Conservation (phyloP, 2,329 filamentous ascomycete genomes). For the Aspergillus puulaauensis region DNA sequence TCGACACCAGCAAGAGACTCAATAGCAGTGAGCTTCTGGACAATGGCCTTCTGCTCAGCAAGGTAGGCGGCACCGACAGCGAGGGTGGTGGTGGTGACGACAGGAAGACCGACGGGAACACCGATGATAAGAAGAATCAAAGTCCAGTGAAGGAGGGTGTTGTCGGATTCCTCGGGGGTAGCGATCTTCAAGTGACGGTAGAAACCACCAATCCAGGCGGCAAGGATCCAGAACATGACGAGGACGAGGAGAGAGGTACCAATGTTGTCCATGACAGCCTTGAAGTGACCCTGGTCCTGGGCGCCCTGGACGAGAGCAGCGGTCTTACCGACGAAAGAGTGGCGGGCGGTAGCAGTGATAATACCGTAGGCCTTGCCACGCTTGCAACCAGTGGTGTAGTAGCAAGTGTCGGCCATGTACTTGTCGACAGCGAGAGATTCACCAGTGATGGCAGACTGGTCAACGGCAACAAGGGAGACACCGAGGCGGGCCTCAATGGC, state of each 20-base stretch:
- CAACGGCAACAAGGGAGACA: conserved; percentile 65
- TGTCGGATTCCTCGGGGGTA: conserved; percentile 51
- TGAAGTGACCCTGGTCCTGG: conserved; percentile 75
- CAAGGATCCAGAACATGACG: conserved; percentile 74
- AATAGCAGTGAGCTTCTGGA: conserved; percentile 77
- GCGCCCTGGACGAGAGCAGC: conserved; percentile 72
- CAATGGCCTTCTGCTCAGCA: conserved; percentile 74
- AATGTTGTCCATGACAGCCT: conserved; percentile 81
- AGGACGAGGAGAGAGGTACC: conserved; percentile 71
- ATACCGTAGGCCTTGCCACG: conserved; percentile 74
- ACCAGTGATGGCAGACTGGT: conserved; percentile 79
- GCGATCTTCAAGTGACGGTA: conserved; percentile 67
- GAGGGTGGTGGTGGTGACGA: conserved; percentile 74
- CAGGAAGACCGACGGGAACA: conserved; percentile 76
- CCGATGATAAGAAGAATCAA: conserved; percentile 73
- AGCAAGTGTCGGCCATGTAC: conserved; percentile 71
- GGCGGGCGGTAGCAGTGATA: conserved; percentile 64
- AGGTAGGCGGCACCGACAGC: conserved; percentile 76
- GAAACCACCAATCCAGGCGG: conserved; percentile 76
- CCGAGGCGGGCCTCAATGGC: conserved; percentile 59
- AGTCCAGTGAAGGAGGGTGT: conserved; percentile 67
- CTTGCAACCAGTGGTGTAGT: conserved; percentile 81
- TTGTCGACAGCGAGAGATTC: conserved; percentile 66
- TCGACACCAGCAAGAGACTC: conserved; percentile 74
- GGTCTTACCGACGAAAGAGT: conserved; percentile 75